Base-by-base conservation (phyloP, 2,329 filamentous ascomycete species). In the Fusarium ambrosium region DNA sequence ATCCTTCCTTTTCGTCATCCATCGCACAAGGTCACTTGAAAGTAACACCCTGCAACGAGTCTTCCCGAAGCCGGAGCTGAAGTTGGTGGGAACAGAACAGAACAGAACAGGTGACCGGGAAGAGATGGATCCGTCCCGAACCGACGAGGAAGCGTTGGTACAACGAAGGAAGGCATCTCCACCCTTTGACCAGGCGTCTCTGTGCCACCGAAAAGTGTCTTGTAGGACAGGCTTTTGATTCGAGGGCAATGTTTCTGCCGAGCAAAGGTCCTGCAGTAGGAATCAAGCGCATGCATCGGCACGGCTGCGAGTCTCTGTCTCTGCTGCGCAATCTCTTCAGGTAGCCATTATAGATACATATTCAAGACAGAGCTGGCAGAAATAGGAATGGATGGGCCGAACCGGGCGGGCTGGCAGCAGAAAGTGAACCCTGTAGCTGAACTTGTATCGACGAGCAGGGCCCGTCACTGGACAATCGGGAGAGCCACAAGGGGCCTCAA, bases 61-160 rank as follows among this genome's bases (percentile, higher is more conserved):
- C 20, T 29, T 51, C 66, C 71, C 71, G 69, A 73, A 73, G 65
- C 69, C 65, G 71, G 71, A 73, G 68, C 27, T 32, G 10, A 51
- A 62, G 45, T 63, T 53, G 53, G 64, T 68, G 71, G 62, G 59
- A 73, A 71, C 65, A 29, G 27, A 27, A 27, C 24, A 27, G 29
- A 34, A 34, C 10, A 66, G 65, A 73, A 71, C 65, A 66, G 69
- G 71, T 64, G 68, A 71, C 60, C 69, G 43, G 68, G 62, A 66
- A 64, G 34, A 39, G 55, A 66, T 36, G 32, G n/a, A 69, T 71
- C 71, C 71, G 68, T 62, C 48, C 69, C 71, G 71, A 71, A 48
- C 59, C 59, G 65, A 66, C 58, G n/a, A 68, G 62, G 64, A 37
- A 51, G 41, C 39, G 22, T 58, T 27, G 34, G 62, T 62, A 16